Evolutionary conservation across 331 rosid genomes (phyloP), one percentile per base, ranked within the genome.

Genomic region (Stylosanthes scabra): DNA sequence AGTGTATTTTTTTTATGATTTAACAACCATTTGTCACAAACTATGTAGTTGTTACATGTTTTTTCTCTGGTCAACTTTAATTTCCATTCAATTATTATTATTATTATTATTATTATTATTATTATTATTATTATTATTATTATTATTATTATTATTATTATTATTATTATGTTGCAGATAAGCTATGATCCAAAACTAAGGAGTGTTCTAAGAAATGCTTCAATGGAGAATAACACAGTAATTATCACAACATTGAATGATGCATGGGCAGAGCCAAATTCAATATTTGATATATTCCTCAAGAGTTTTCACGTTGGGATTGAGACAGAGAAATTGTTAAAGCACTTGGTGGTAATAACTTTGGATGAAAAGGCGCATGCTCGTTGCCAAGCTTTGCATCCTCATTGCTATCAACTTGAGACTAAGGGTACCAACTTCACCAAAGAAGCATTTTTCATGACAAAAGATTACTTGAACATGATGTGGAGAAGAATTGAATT

Each of bases 251-350:
- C 94, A 2, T 16, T 94, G 27, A 94, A 94, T 51, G 93, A 88
- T 7, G 98, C 98, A 16, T 94, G 98, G 98, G 94, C 94, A 6
- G 89, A 88, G 59, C 89, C 93, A 28, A 78, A 83, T 20, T 91
- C 97, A 3, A 81, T 94, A 72, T 85, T 91, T 44, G 98, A 94
- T 41, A 72, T 91, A 14, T 94, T 94, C 74, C 85, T 91, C 0
- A 83, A 85, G 78, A 91, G 98, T 70, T 94, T 94, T 76, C 70
- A 64, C 1, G 27, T 81, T 9, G 97, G 98, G 8, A 89, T 85
- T 50, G 51, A 83, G 37, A 94, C 97, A 3, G 0, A 76, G 49
- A 70, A 79, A 72, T 82, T 94, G 10, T 39, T 91, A 44, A 85
- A 89, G 2, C 96, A 91, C 64, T 34, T 91, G 72, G 90, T 91